Evolutionary conservation across 768 basidiomycete genomes (phyloP), one percentile per base, ranked within the genome.

Genomic region (Lactarius sanguifluus): DNA sequence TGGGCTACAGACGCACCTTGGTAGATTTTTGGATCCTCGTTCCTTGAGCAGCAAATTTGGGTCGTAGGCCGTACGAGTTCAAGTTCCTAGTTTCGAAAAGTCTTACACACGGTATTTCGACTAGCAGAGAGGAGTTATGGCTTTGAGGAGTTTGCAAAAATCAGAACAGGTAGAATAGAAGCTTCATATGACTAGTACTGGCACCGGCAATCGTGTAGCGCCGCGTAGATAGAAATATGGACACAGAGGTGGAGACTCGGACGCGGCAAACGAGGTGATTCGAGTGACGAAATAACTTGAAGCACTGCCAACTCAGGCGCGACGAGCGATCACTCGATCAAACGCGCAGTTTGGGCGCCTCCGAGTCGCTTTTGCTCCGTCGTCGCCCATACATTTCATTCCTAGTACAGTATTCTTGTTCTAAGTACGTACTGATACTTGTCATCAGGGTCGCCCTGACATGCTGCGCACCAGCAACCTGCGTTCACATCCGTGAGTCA

Each of bases 1-100:
- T 41, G 61, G 12, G 40, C 10, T 62, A 55, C 20, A 12, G 41
- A 55, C 61, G 12, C 61, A 62, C 15, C 28, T 62, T 12, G 61
- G 54, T 20, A 38, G 36, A n/a, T 15, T 62, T 15, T 62, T 62
- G 36, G 34, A 55, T 15, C 54, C 25, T n/a, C 38, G 34, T 41
- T 18, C 61, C 0, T 56, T 55, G 69, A 59, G 52, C 9, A 40
- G 40, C 41, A 16, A 47, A n/a, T n/a, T 47, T 13, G 9, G 10
- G 47, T 50, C 47, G 23, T 50, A 23, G 47, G 47, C 5, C 23
- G 47, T 50, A 50, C 12, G 23, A 50, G 13, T 50, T 23, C 23
- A 50, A 50, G 47, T 50, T 25, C 47, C 23, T 50, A 5, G 47
- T 50, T 50, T n/a, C n/a, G 16, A 40, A 47, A 23, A 23, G 47